Conservation (phyloP, 345 rosid species). For the Citrus sp. region DNA sequence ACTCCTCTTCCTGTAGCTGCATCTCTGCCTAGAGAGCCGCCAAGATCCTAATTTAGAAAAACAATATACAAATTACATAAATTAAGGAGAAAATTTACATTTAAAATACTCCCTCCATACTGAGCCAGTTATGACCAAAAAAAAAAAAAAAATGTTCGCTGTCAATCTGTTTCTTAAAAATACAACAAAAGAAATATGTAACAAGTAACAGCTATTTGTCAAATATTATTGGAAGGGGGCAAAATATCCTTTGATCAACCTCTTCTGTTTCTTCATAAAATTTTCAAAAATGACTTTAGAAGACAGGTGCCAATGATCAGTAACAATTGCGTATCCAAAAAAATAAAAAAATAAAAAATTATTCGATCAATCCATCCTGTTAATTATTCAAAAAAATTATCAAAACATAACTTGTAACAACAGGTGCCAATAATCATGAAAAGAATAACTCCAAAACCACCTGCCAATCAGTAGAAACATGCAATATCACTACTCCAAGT, state of each 20-base stretch:
- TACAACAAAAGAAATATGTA: background rate
- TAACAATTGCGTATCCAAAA: background rate
- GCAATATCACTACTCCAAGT: background rate
- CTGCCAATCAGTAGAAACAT: background rate
- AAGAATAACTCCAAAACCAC: background rate
- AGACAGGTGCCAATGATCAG: background rate
- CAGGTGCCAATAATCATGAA: background rate
- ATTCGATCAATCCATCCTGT: background rate
- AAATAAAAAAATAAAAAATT: no score
- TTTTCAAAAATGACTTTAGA: no score
- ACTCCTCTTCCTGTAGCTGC: slow-evolving; percentile 99
- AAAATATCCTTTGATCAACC: background rate
- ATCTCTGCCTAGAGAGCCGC: slow-evolving; percentile 95
- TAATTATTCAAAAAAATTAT: background rate
- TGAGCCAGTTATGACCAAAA: background rate
- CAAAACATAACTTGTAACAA: background rate
- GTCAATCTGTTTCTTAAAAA: background rate
- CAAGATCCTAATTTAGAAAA: slow-evolving; percentile 63
- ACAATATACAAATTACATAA: background rate
- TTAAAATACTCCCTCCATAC: background rate
- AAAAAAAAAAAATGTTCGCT: background rate
- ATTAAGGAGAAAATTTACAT: background rate
- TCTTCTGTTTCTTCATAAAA: background rate
- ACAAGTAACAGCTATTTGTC: background rate
- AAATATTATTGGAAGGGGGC: no score